Conservation (phyloP, 2,329 filamentous ascomycete genomes). For the Fusarium sacchari region DNA sequence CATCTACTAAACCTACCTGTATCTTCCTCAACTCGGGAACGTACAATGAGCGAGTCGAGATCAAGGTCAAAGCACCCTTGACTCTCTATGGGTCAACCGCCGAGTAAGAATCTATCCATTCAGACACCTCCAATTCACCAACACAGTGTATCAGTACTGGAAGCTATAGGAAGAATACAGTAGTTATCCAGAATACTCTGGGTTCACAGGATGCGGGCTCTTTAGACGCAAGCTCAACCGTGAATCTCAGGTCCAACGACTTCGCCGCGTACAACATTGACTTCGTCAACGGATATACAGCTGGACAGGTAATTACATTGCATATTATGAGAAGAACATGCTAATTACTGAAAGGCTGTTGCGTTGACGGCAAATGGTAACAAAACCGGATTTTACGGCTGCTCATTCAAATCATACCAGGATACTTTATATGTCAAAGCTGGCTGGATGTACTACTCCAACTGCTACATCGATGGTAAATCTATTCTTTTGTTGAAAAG, state of each 20-base stretch:
- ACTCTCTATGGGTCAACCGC: not conserved
- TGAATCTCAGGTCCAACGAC: not conserved
- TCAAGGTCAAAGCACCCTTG: not conserved
- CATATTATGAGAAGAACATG: not conserved
- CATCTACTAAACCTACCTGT: not conserved
- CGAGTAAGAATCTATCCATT: not conserved
- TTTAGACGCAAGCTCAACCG: not conserved
- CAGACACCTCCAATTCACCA: not conserved
- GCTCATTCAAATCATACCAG: not conserved
- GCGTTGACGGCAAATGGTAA: not conserved
- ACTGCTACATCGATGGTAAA: not conserved
- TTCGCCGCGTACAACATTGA: not conserved
- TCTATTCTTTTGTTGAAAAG: fast-evolving
- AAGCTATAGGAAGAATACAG: not conserved
- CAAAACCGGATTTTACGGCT: not conserved
- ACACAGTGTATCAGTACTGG: not conserved
- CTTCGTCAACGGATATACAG: not conserved
- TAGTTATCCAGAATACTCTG: not conserved
- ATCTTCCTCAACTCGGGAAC: not conserved
- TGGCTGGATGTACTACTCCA: not conserved
- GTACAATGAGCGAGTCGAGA: not conserved
- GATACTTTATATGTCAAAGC: not conserved
- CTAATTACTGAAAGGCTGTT: not conserved
- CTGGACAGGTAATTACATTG: not conserved
- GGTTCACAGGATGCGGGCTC: not conserved